Conservation (phyloP, 495 filamentous ascomycete genomes). For the Penicillium canescens region DNA sequence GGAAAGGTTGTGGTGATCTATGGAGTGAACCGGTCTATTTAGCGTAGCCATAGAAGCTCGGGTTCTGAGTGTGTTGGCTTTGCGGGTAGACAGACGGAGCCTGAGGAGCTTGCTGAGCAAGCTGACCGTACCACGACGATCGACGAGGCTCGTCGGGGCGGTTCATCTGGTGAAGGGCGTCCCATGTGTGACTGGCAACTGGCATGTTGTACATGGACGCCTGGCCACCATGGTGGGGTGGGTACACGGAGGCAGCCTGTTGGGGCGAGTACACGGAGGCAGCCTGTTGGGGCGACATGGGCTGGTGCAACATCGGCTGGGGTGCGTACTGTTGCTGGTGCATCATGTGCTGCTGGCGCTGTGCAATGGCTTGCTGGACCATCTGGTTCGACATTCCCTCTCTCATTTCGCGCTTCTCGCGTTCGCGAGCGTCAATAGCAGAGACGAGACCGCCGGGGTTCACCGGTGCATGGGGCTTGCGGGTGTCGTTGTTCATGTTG, state of each 20-base stretch:
- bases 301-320: slow-evolving; percentile 14
- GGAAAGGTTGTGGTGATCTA: slow-evolving; percentile 3
- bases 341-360: slow-evolving; percentile 54
- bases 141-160: slow-evolving; percentile 39
- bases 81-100: slow-evolving; percentile 27
- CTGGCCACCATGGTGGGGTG: slow-evolving; percentile 14
- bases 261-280: slow-evolving; percentile 18
- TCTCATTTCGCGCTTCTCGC: slow-evolving; percentile 70
- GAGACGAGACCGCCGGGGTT: slow-evolving; percentile 59
- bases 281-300: slow-evolving; percentile 10
- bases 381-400: slow-evolving; percentile 70
- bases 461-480: slow-evolving; percentile 39
- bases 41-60: slow-evolving; percentile 26
- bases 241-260: slow-evolving; percentile 21
- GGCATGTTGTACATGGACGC: slow-evolving; percentile 41
- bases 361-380: slow-evolving; percentile 77
- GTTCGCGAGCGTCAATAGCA: slow-evolving; percentile 73
- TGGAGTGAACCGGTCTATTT: slow-evolving; percentile 21
- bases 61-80: slow-evolving; percentile 28
- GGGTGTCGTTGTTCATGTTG: slow-evolving; percentile 58
- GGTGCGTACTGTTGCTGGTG: slow-evolving; percentile 39
- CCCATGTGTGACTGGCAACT: slow-evolving; percentile 43
- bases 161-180: slow-evolving; percentile 38
- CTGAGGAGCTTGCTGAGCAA: slow-evolving; percentile 21
- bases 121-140: slow-evolving; percentile 42